phyloP scores from a whole-genome alignment of 1,284 basidiomycete genomes.

The Trichosporon ovoides region DNA sequence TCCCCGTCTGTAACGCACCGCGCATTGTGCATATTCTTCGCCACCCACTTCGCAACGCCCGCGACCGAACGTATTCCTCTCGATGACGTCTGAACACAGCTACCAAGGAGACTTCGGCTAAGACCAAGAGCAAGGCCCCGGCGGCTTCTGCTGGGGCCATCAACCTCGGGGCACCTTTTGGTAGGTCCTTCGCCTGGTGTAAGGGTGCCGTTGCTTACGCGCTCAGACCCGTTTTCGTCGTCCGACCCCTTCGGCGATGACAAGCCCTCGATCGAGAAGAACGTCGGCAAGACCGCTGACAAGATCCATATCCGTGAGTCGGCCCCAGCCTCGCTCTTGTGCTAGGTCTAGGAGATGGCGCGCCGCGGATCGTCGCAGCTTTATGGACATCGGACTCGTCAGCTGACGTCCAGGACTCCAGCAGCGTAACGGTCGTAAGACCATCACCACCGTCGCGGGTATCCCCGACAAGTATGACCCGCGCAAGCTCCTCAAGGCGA shows the following conservation, averaged over 20 bases:
- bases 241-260: slow-evolving; percentile 67
- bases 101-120: slow-evolving; percentile 49
- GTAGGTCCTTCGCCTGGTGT: slow-evolving; percentile 25
- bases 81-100: slow-evolving; percentile 14
- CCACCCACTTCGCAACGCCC: slow-evolving; percentile 7
- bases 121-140: slow-evolving; percentile 40
- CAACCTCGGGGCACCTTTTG: slow-evolving; percentile 56
- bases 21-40: neutral
- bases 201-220: neutral
- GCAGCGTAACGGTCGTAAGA: slow-evolving; percentile 99
- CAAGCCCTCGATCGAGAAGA: slow-evolving; percentile 57
- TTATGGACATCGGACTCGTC: no score
- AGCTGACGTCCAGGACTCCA: slow-evolving; percentile 60
- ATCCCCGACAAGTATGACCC: slow-evolving; percentile 93
- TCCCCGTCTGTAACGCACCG: neutral
- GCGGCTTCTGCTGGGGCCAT: slow-evolving; percentile 37
- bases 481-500: slow-evolving; percentile 97
- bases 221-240: slow-evolving; percentile 79
- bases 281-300: slow-evolving; percentile 68
- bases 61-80: neutral
- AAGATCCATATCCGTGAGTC: slow-evolving; percentile 80
- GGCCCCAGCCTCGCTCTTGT: neutral
- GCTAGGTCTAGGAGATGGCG: no score
- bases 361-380: neutral
- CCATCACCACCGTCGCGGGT: slow-evolving; percentile 95